A percentile compares a stretch with the other conserved stretches of the same genome.
These are phyloP conservation scores for Coccomyxa subellipsoidea DNA, from an alignment of 163 green algal species.

Conservation along the genomic window DNA sequence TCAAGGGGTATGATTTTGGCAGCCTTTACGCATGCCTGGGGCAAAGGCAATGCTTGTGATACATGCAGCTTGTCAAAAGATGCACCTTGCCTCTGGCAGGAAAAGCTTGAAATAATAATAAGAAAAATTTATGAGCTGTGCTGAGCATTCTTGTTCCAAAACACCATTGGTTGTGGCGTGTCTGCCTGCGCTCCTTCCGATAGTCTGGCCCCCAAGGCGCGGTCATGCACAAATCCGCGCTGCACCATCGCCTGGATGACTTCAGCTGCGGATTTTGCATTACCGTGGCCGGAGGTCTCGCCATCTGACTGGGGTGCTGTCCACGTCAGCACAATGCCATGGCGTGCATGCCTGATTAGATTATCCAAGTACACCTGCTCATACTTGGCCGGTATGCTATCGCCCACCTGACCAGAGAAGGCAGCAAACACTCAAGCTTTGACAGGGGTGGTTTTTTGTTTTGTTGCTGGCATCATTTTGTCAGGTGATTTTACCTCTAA, in stretches of 20 bases:
- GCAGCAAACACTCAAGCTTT: background rate
- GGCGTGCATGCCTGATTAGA: background rate
- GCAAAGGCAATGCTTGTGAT: too few species aligned
- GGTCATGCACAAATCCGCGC: background rate
- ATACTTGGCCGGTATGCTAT: background rate
- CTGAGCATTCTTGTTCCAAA: background rate
- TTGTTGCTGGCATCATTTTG: too few species aligned
- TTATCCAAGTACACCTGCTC: background rate
- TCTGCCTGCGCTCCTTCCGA: background rate
- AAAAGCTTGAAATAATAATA: too few species aligned
- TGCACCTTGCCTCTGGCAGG: too few species aligned
- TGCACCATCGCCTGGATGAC: background rate
- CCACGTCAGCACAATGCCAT: background rate
- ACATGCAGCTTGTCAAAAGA: too few species aligned
- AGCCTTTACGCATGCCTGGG: too few species aligned
- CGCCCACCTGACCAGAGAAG: background rate
- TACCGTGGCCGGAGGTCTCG: background rate
- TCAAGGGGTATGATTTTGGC: too few species aligned
- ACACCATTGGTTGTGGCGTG: background rate
- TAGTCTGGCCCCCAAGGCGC: background rate
- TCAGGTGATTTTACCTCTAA: too few species aligned
- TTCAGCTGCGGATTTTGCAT: background rate
- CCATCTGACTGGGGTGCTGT: background rate
- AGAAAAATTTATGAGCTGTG: background rate
- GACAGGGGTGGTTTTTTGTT: too few species aligned